A percentile compares a stretch with the other conserved stretches of the same genome.
These are phyloP conservation scores for Phytopythium kandeliae DNA, from an alignment of 352 stramenopile species.

Conservation along the genomic window DNA sequence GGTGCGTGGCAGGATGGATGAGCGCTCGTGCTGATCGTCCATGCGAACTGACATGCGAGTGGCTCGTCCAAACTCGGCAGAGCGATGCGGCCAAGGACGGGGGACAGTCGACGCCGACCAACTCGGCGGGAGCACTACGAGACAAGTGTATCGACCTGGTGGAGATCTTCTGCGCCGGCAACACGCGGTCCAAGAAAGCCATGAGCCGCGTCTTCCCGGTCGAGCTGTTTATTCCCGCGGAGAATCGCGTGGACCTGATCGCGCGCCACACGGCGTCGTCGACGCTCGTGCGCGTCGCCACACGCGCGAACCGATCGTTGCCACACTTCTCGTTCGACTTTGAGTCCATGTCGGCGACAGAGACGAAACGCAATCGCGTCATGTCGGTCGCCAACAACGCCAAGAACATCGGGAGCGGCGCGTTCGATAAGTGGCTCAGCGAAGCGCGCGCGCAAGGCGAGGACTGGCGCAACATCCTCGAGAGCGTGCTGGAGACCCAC, in stretches of 20 bases:
- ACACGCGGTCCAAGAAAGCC: constrained; percentile 66
- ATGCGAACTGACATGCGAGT: no score
- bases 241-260: constrained; percentile 45
- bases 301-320: constrained; percentile 39
- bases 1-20: constrained; percentile 2
- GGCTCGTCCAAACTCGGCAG: no score
- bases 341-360: constrained; percentile 27
- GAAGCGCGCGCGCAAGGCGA: constrained; percentile 68
- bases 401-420: constrained; percentile 27
- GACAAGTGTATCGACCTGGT: constrained; percentile 66
- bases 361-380: constrained; percentile 38
- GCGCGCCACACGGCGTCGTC: constrained; percentile 52
- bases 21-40: no score
- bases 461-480: constrained; percentile 67
- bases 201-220: constrained; percentile 81
- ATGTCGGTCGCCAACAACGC: constrained; percentile 26
- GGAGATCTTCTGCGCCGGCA: constrained; percentile 79
- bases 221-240: constrained; percentile 67
- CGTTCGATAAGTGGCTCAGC: constrained; percentile 56
- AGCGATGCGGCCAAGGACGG: constrained; percentile 12
- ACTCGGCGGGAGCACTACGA: constrained; percentile 20
- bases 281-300: constrained; percentile 21
- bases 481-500: constrained; percentile 46
- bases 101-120: constrained; percentile 32
- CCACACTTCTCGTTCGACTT: constrained; percentile 69